Evolutionary conservation across 164 flowering plant species (phyloP).

Genomic region (Stephania cephalantha): DNA sequence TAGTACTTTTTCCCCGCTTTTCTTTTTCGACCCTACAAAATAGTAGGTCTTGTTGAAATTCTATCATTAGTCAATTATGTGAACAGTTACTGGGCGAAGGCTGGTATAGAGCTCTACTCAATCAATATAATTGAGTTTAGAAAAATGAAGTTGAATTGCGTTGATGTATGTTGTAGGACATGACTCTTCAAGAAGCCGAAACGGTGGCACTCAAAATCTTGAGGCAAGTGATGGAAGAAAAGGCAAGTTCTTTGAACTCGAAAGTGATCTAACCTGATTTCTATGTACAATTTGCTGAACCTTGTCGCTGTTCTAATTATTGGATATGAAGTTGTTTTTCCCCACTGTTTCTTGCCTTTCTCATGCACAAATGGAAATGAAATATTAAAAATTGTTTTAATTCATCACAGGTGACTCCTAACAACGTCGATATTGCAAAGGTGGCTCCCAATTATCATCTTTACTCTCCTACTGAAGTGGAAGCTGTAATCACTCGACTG

Average conservation of each 20-base stretch:
- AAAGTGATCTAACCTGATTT: neutral
- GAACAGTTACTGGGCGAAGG: neutral
- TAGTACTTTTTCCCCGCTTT: neutral
- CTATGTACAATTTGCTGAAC: neutral
- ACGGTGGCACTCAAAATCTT: conserved; percentile 88
- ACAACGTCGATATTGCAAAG: conserved; percentile 92
- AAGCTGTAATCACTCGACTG: conserved; percentile 82
- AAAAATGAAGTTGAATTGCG: neutral
- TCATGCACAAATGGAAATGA: neutral
- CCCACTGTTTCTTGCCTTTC: neutral
- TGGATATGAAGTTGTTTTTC: neutral
- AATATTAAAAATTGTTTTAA: neutral
- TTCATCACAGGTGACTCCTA: conserved; percentile 74
- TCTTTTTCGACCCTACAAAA: neutral
- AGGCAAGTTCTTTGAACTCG: conserved; percentile 33
- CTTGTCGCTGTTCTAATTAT: neutral
- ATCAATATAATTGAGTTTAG: neutral
- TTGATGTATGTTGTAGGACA: conserved; percentile 47
- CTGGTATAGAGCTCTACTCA: neutral
- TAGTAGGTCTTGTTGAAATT: neutral
- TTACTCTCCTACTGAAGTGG: conserved; percentile 87
- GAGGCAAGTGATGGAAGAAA: conserved; percentile 99
- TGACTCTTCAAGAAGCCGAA: conserved; percentile 86
- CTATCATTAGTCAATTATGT: neutral
- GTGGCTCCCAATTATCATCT: conserved; percentile 88